These are phyloP conservation scores for Dianthus caryophyllus DNA, from an alignment of 148 eudicot genomes.

Conservation along the genomic window DNA sequence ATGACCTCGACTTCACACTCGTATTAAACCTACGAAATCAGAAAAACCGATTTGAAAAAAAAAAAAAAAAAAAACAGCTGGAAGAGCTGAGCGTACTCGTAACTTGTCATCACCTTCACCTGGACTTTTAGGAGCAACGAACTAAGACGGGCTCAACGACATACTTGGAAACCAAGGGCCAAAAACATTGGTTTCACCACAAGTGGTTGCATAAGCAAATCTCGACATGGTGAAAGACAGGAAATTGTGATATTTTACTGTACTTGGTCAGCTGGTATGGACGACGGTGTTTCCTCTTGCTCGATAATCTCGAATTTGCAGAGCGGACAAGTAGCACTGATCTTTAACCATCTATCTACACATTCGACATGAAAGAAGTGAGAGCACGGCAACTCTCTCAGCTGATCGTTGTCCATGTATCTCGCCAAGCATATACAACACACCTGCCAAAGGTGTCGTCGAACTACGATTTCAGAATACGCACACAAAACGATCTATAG, in stretches of 20 bases:
- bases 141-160: conserved; percentile 13
- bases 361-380: conserved; percentile 74
- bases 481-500: background rate
- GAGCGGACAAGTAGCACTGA: conserved; percentile 70
- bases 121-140: conserved; percentile 6
- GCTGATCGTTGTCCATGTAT: conserved; percentile 52
- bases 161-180: conserved; percentile 22
- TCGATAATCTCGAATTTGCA: conserved; percentile 53
- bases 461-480: background rate
- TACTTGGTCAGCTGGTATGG: conserved; percentile 28
- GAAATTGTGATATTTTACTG: conserved; percentile 27
- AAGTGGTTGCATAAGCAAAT: conserved; percentile 9
- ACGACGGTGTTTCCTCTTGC: conserved; percentile 25
- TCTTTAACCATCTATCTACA: conserved; percentile 74
- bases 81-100: no score
- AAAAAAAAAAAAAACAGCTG: background rate
- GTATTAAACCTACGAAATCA: no score
- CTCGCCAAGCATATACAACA: conserved; percentile 72
- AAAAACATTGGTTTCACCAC: conserved; percentile 25
- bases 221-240: conserved; percentile 11
- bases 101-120: background rate
- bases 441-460: conserved; percentile 33
- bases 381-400: conserved; percentile 69
- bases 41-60: no score
- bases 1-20: background rate